These are phyloP conservation scores for Coccinonectria pachysandricola DNA, from an alignment of 2,329 filamentous ascomycete species.

Conservation along the genomic window DNA sequence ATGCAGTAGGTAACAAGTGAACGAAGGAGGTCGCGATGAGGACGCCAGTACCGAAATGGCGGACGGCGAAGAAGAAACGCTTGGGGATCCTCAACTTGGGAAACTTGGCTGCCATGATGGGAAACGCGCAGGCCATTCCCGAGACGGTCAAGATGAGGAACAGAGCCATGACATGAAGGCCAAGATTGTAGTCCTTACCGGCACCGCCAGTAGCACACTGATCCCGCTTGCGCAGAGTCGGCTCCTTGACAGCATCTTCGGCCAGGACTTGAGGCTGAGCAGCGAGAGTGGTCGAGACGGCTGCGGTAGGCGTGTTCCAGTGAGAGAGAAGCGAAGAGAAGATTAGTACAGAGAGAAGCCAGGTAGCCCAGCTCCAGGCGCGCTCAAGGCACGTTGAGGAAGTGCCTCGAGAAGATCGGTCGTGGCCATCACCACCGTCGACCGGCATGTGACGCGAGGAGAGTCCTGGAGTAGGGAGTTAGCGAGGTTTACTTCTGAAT, in stretches of 20 bases:
- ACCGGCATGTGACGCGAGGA: conserved; percentile 23
- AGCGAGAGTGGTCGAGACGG: conserved; percentile 1
- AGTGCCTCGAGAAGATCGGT: conserved; percentile 22
- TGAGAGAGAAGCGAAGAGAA: conserved; percentile 23
- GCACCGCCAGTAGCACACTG: conserved; percentile 22
- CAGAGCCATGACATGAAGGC: conserved; percentile 48
- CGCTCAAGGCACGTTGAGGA: conserved; percentile 20
- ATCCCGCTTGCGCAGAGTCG: conserved; percentile 18
- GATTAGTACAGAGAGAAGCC: conserved; percentile 32
- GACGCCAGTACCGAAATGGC: conserved; percentile 71
- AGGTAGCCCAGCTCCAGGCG: conserved; percentile 31
- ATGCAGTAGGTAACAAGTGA: conserved; percentile 59
- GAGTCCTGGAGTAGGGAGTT: conserved; percentile 10
- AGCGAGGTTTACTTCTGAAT: too few relatives aligned
- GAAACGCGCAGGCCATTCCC: conserved; percentile 40
- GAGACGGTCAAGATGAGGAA: conserved; percentile 38
- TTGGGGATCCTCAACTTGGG: conserved; percentile 44
- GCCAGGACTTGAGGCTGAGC: conserved; percentile 5
- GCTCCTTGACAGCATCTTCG: conserved; percentile 6
- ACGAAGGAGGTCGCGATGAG: conserved; percentile 69
- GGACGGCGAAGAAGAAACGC: conserved; percentile 44
- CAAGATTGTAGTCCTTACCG: conserved; percentile 39
- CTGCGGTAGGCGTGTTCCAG: conserved; percentile 8
- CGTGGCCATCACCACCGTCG: conserved; percentile 32
- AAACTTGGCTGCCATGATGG: conserved; percentile 42